Conservation (phyloP, 805 yeast species). For the Yamadazyma ubonensis region DNA sequence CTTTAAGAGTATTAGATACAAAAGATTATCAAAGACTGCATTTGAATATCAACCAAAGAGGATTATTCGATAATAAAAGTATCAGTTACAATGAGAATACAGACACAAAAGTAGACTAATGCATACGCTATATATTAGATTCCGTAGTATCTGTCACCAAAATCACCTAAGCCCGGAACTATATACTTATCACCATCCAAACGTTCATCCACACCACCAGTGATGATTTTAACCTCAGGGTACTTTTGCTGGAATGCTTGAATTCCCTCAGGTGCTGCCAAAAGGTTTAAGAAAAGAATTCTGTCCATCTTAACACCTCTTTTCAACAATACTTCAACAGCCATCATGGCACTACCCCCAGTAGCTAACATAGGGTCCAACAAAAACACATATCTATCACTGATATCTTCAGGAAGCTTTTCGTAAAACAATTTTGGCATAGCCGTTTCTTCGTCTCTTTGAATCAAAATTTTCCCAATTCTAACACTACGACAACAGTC, state of each 20-base stretch:
- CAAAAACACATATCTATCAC: conserved; percentile 82
- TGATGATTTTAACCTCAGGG: conserved; percentile 84
- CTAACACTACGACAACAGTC: conserved; percentile 96
- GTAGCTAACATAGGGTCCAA: conserved; percentile 98
- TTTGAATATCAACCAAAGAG: too few relatives aligned
- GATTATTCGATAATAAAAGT: too few relatives aligned
- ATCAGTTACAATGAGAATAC: too few relatives aligned
- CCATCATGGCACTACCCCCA: conserved; percentile 98
- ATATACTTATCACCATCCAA: conserved; percentile 83
- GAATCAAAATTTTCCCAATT: conserved; percentile 94
- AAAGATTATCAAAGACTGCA: too few relatives aligned
- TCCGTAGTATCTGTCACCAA: conserved; percentile 97
- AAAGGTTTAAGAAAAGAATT: conserved; percentile 84
- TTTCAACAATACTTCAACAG: conserved; percentile 81
- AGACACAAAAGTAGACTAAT: too few relatives aligned
- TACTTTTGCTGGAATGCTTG: conserved; percentile 69
- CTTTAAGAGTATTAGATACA: too few relatives aligned
- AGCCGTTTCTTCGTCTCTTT: conserved; percentile 98
- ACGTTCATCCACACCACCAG: conserved; percentile 89
- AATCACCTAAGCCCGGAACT: conserved; percentile 95
- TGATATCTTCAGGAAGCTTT: conserved; percentile 89
- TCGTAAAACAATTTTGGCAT: conserved; percentile 88
- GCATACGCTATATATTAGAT: too few relatives aligned
- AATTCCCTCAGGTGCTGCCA: conserved; percentile 95
- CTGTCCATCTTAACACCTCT: conserved; percentile 88